Evolutionary conservation across 169 alveolate species (phyloP), one percentile per base, ranked within the genome.

Genomic region (Plasmodium billcollinsi): DNA sequence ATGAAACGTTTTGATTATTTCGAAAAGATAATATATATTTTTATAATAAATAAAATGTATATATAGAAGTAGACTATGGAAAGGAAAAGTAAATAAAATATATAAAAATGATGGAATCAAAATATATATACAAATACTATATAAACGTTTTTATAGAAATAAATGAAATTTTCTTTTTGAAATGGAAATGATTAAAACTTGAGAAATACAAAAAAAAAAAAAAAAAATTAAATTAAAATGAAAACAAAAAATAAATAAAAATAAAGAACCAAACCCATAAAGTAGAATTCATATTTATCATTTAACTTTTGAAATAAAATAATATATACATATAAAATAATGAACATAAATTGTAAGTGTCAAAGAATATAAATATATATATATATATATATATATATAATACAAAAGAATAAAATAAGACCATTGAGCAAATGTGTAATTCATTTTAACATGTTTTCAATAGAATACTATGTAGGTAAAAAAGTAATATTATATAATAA

Each of bases 341-440:
- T 63, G 63, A 76, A 76, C 89, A 76, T 45, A 56, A 76, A 14
- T 65, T 74, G 65, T 62, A 63, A 20, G 76, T 54, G 59, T 63
- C 56, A 50, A 58, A 24, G 67, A 33, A 70, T 15, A 45, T 15
- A 70, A 45, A 66, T 15, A 66, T 66, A 74, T 74, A 74, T 26
- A 26, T 26, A 26, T 26, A 26, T 26, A 26, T 33, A 33, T 33
- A 33, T 33, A 33, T 33, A 33, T 33, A 33, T 33, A 33, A 33
- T 33, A 33, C 45, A 52, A 74, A 21, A 62, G 61, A 54, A 75
- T 67, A 67, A 62, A 75, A 63, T 54, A 61, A 54, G 66, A 24
- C 89, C 75, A 76, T 76, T 65, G 89, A n/a, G 59, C 89, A 76
- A 76, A 76, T 76, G 89, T 76, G 75, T 76, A 66, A 76, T 76